Evolutionary conservation across 352 stramenopile species (phyloP).

Genomic region (Pilasporangium apinafurcum): DNA sequence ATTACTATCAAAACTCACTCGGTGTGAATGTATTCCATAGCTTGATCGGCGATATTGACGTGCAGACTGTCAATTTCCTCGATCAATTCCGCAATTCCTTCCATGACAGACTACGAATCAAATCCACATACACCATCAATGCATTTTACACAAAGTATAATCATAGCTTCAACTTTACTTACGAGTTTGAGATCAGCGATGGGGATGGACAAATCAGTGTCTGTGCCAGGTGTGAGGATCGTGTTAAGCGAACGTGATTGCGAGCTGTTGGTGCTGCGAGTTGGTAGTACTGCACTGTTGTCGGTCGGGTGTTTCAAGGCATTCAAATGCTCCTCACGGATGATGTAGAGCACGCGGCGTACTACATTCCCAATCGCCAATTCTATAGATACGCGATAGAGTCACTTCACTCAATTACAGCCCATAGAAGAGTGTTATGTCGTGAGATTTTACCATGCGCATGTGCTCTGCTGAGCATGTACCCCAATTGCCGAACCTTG

Average conservation of each 20-base stretch:
- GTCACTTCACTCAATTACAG: neutral
- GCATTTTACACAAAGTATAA: neutral
- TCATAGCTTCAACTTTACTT: neutral
- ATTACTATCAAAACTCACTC: slow-evolving; percentile 53
- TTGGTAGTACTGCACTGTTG: slow-evolving; percentile 10
- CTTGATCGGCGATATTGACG: slow-evolving; percentile 95
- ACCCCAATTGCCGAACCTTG: slow-evolving; percentile 69
- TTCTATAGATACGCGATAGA: slow-evolving; percentile 22
- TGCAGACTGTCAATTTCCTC: slow-evolving; percentile 94
- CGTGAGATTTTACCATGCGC: slow-evolving; percentile 30
- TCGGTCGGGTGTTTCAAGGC: slow-evolving; percentile 37
- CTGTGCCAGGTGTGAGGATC: slow-evolving; percentile 73
- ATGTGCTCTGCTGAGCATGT: slow-evolving; percentile 81
- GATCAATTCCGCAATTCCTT: slow-evolving; percentile 93
- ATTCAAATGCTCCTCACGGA: slow-evolving; percentile 82
- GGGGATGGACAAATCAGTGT: slow-evolving; percentile 77
- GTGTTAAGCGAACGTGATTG: slow-evolving; percentile 66
- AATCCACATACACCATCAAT: neutral
- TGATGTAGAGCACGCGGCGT: slow-evolving; percentile 85
- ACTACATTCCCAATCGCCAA: slow-evolving; percentile 87
- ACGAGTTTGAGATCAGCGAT: slow-evolving; percentile 81
- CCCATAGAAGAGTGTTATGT: neutral
- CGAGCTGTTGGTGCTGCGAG: slow-evolving; percentile 50
- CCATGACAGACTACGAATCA: slow-evolving; percentile 82
- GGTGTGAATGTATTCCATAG: slow-evolving; percentile 95